Evolutionary conservation across 1,284 basidiomycete genomes (phyloP).

Genomic region (Chalciporus sp.): DNA sequence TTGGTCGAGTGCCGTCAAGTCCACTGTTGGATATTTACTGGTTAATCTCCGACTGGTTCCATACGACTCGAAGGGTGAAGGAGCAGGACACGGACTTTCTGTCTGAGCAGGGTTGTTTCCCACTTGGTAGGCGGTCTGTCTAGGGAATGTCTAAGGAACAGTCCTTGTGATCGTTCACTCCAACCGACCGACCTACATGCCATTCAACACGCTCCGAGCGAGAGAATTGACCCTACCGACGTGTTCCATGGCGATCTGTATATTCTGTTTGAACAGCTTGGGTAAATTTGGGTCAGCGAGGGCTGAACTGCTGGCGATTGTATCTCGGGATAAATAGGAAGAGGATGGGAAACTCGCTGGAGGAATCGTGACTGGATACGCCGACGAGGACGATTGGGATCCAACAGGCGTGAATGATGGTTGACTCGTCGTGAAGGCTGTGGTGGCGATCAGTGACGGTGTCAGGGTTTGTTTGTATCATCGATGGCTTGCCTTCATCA

Average conservation of each 20-base stretch:
- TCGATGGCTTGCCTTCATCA: too few relatives aligned
- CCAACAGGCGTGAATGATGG: slow-evolving; percentile 13
- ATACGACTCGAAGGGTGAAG: not conserved
- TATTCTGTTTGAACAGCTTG: slow-evolving; percentile 47
- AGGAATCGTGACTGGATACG: slow-evolving; percentile 22
- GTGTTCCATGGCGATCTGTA: slow-evolving; percentile 42
- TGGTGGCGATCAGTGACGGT: not conserved
- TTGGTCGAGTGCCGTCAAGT: slow-evolving; percentile 40
- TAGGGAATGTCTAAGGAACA: slow-evolving; percentile 17
- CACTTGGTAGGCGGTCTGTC: slow-evolving; percentile 47
- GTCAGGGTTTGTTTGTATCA: not conserved
- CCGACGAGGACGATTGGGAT: slow-evolving; percentile 20
- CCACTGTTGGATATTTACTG: slow-evolving; percentile 31
- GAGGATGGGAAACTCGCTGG: slow-evolving; percentile 19
- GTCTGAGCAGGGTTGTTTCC: slow-evolving; percentile 43
- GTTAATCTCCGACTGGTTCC: not conserved
- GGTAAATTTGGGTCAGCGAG: slow-evolving; percentile 46
- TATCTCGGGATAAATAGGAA: slow-evolving; percentile 34
- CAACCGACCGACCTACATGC: slow-evolving; percentile 41
- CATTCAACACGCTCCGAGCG: slow-evolving; percentile 39
- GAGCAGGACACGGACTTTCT: slow-evolving; percentile 33
- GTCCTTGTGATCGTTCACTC: not conserved
- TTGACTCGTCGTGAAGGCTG: slow-evolving; percentile 12
- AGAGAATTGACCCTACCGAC: slow-evolving; percentile 41
- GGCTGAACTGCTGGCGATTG: slow-evolving; percentile 11